Base-by-base conservation (phyloP, 2,329 filamentous ascomycete species). In the Phoma sp. region DNA sequence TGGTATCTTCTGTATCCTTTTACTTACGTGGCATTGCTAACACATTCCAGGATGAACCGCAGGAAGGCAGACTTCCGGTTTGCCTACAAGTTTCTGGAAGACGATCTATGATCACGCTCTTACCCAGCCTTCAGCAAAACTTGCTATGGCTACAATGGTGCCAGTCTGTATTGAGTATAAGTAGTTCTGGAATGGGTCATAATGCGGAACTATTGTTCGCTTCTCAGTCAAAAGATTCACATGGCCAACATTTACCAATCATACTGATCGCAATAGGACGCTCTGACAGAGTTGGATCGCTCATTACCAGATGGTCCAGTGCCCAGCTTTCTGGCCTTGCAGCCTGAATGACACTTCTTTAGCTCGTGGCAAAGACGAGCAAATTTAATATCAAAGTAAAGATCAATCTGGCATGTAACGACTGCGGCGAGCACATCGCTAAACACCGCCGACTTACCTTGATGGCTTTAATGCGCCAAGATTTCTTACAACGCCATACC, bases 31-130 rank as follows among this genome's bases (percentile, higher is more conserved):
- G 20, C 10, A 7, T 34, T 51, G 21, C 69, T 76, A 63, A 74
- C 62, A 57, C 40, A 9, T 29, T 40, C n/a, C 49, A 97, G 93
- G 93, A 98, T 98, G 93, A 98, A 98, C 77, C 90, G 93, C 64
- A 83, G 93, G 74, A 97, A 98, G 81, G 93, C 92, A 51, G 93
- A 98, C 76, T 98, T 98, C 82, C 96, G 96, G 79, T 98, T 98
- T 78, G 90, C 91, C 56, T 98, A 98, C 82, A 96, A 96, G 78
- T 98, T 95, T 78, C 84, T 98, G 64, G 93, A 98, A 77, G 93
- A 98, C 73, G 93, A 97, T 77, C 84, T 96, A 75, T 87, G 59
- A 73, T 57, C 51, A 45, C 12, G 33, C 14, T 18, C 17, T 28
- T 34, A 32, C 47, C 30, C 20, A 26, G 21, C 47, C 38, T 38